Evolutionary conservation across 768 basidiomycete genomes (phyloP).

Genomic region (Pisolithus marmoratus): DNA sequence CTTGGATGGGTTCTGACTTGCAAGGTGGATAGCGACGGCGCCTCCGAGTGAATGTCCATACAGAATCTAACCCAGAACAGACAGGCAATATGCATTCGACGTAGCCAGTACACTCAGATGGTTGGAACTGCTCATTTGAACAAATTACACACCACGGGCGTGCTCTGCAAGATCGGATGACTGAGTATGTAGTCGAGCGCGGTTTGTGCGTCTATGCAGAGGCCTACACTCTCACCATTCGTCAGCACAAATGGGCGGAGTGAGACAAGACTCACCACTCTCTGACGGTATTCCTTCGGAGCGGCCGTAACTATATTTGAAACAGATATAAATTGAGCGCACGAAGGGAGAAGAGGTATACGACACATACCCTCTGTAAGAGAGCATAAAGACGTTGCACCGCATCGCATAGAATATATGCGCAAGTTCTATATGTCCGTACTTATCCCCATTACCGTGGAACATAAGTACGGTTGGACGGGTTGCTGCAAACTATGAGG

Average conservation of each 20-base stretch:
- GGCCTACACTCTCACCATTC: slow-evolving; percentile 36
- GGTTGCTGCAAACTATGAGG: slow-evolving; percentile 36
- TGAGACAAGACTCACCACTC: slow-evolving; percentile 43
- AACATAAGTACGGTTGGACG: too few relatives aligned
- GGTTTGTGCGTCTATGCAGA: slow-evolving; percentile 82
- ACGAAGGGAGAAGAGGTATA: background rate
- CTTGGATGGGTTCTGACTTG: slow-evolving; percentile 66
- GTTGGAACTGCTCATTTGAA: background rate
- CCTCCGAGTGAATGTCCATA: slow-evolving; percentile 91
- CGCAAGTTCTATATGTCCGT: slow-evolving; percentile 87
- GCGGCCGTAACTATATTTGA: slow-evolving; percentile 70
- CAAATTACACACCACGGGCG: slow-evolving; percentile 52
- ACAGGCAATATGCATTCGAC: background rate
- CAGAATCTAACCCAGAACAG: slow-evolving; percentile 47
- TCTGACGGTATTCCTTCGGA: slow-evolving; percentile 87
- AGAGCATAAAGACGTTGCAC: slow-evolving; percentile 92
- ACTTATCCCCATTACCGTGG: slow-evolving; percentile 85
- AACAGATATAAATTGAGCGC: background rate
- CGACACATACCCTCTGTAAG: slow-evolving; percentile 78
- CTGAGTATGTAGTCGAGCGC: slow-evolving; percentile 67
- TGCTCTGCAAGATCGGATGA: slow-evolving; percentile 57
- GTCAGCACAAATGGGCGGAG: background rate
- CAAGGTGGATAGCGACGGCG: too few relatives aligned
- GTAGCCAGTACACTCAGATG: background rate
- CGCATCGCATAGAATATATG: slow-evolving; percentile 79